Base-by-base conservation (phyloP, 106 monocot genomes). In the Chionographis japonica region DNA sequence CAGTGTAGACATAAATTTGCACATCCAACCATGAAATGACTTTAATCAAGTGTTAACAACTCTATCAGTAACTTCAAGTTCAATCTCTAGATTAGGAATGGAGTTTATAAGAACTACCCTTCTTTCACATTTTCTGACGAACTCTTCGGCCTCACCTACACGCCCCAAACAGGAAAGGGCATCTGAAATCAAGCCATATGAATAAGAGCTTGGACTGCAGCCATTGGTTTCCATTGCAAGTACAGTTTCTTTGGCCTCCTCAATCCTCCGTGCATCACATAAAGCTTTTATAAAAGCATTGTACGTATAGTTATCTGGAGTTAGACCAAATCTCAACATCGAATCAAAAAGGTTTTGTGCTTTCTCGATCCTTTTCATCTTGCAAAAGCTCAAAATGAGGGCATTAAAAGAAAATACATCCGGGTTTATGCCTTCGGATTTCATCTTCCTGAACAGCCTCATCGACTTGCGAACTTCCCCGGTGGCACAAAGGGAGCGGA, bases 321-420 rank as follows among this genome's bases (percentile, higher is more conserved):
- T 43, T 15, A 86, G 70, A 66, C 89, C 95, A 78, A 86, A 86
- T 76, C 68, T 84, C 78, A 89, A 52, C 92, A 95, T 95, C 9
- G 81, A 80, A 80, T 86, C 11, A 55, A 92, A 89, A 68, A 95
- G 58, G 69, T 82, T 82, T 14, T 53, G 78, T 40, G 92, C 92
- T 68, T 14, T 80, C 19, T 80, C 80, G 42, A 88, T 62, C 63
- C 71, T 88, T 49, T 76, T 73, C 75, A 66, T 86, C 75, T 78
- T 87, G 68, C 92, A 92, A 55, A 92, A 87, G 75, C 75, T 79
- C 38, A 78, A 58, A 58, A 97, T 87, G 10, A 92, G 77, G 40
- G 92, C 75, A 76, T 97, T 92, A 61, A 91, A 89, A 55, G 92
- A 97, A 49, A 73, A 92, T 49, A 81, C 55, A 62, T 89, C 95